Conservation (phyloP, 352 stramenopile genomes). For the Globisporangium emineosum region DNA sequence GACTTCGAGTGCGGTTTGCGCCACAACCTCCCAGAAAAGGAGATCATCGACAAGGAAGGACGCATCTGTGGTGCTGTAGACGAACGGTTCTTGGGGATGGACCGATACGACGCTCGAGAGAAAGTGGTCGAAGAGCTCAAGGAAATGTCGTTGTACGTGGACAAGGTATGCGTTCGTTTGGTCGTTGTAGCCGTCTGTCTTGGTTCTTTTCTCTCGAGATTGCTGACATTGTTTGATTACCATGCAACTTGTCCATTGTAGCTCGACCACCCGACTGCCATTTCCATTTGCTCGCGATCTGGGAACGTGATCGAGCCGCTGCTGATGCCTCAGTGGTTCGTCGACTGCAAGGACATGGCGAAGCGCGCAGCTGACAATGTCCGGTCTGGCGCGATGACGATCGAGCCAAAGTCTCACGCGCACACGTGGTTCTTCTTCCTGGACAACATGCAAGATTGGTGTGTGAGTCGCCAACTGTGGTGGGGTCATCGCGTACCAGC, state of each 20-base stretch:
- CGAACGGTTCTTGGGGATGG: constrained; percentile 89
- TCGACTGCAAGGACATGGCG: constrained; percentile 93
- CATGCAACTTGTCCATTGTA: constrained; percentile 11
- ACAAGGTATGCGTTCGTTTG: constrained; percentile 83
- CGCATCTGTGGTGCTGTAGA: constrained; percentile 74
- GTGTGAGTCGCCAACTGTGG: constrained; percentile 98
- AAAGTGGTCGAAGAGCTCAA: constrained; percentile 92
- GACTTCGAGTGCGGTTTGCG: constrained; percentile 98
- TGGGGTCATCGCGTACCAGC: constrained; percentile 99
- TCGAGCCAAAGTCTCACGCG: constrained; percentile 92
- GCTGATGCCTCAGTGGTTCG: constrained; percentile 99
- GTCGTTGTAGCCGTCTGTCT: constrained; percentile 27
- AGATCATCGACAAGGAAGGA: constrained; percentile 74
- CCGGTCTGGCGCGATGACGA: constrained; percentile 91
- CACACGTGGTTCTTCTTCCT: constrained; percentile 98
- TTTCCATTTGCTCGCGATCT: constrained; percentile 97
- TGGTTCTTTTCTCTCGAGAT: constrained; percentile 5
- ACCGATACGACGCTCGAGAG: constrained; percentile 93
- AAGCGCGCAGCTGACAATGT: constrained; percentile 93
- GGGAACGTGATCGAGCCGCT: constrained; percentile 99
- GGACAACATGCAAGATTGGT: constrained; percentile 99
- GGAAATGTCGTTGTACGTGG: constrained; percentile 82
- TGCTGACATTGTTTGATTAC: neutral
- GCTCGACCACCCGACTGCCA: constrained; percentile 69
- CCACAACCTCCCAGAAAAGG: constrained; percentile 85